Percentiles rank a stretch among this genome's conserved stretches.
These are phyloP conservation scores for Coemansia sp. DNA, from an alignment of 192 early-diverging fungal genomes.

Conservation along the genomic window DNA sequence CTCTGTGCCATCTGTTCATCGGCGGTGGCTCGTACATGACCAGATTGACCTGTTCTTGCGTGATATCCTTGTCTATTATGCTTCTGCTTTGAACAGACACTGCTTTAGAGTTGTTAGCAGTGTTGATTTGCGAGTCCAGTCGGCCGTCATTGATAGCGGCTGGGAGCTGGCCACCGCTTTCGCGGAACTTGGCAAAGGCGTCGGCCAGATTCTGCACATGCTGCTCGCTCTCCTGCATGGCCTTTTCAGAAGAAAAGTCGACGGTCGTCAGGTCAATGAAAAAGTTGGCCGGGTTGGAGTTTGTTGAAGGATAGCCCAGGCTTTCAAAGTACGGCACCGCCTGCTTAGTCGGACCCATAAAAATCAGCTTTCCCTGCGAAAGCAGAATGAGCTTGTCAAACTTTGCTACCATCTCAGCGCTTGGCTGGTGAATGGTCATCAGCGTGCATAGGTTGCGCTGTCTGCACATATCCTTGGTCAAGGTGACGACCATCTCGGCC, in stretches of 20 bases:
- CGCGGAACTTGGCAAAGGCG: constrained; percentile 6
- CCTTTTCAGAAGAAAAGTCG: constrained; percentile 28
- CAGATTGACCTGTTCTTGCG: constrained; percentile 1
- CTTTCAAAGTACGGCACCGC: constrained; percentile 32
- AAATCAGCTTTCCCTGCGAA: constrained; percentile 55
- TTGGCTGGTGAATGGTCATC: constrained; percentile 59
- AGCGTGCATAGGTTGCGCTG: constrained; percentile 61
- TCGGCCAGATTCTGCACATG: constrained; percentile 25
- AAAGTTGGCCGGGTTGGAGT: constrained; percentile 63
- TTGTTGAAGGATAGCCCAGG: constrained; percentile 49
- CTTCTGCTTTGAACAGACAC: neutral
- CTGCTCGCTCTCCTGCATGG: constrained; percentile 8
- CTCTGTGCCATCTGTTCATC: constrained; percentile 26
- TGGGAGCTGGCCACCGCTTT: constrained; percentile 1
- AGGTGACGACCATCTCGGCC: constrained; percentile 53
- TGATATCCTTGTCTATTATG: constrained; percentile 7
- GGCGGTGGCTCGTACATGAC: constrained; percentile 11
- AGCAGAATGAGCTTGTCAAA: constrained; percentile 72
- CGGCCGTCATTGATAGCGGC: neutral
- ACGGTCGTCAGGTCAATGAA: constrained; percentile 55
- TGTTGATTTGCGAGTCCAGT: neutral
- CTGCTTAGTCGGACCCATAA: constrained; percentile 40
- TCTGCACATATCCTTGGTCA: constrained; percentile 53
- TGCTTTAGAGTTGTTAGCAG: neutral
- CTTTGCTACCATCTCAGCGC: constrained; percentile 65